These are phyloP conservation scores for Fusarium caatingaense DNA, from an alignment of 2,329 filamentous ascomycete species.

Conservation along the genomic window DNA sequence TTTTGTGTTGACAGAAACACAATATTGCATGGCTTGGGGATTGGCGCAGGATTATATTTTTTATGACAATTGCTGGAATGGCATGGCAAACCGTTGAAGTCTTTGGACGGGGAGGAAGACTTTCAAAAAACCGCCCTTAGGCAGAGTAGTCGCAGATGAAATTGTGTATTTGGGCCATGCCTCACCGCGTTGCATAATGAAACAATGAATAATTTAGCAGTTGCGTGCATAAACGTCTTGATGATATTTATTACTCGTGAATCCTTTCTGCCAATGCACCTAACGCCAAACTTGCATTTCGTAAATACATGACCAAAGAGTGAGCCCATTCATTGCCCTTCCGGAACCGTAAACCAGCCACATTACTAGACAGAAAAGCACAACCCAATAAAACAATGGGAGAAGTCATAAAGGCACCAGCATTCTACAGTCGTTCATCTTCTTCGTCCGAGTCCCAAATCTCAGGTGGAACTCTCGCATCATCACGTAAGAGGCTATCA, in stretches of 20 bases:
- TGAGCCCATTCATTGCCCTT: neutral
- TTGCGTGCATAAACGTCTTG: neutral
- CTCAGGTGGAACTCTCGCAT: conserved; percentile 47
- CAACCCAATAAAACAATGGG: neutral
- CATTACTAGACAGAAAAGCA: neutral
- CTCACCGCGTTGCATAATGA: neutral
- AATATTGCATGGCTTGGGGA: conserved; percentile 44
- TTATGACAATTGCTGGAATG: conserved; percentile 36
- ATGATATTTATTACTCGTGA: neutral
- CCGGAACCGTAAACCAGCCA: neutral
- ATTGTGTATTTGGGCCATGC: conserved; percentile 38
- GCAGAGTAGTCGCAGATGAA: conserved; percentile 45
- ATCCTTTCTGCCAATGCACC: conserved; percentile 1
- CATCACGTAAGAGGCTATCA: conserved; percentile 57
- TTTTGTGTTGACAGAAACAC: conserved; percentile 31
- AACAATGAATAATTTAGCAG: neutral
- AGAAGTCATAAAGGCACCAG: neutral
- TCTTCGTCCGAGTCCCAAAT: conserved; percentile 55
- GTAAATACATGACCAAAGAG: conserved; percentile 11
- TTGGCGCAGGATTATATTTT: conserved; percentile 41
- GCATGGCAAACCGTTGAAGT: conserved; percentile 30
- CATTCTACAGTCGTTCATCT: conserved; percentile 34
- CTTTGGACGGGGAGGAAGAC: conserved; percentile 15
- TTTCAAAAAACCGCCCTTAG: conserved; percentile 31
- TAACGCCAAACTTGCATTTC: conserved; percentile 25